These are phyloP conservation scores for Gossypium turneri DNA, from an alignment of 345 rosid species.

Conservation along the genomic window DNA sequence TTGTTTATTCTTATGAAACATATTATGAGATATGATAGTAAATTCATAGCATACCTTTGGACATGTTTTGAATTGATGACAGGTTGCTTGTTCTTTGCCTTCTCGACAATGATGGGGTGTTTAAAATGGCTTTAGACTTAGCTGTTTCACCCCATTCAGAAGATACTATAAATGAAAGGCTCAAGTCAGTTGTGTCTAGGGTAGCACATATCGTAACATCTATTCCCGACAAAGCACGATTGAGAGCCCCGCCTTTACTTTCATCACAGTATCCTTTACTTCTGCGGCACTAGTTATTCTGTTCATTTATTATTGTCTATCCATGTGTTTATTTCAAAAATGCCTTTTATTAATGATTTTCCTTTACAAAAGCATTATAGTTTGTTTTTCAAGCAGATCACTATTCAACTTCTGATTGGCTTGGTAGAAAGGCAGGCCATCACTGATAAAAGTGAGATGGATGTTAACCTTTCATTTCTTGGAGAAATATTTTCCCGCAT, in stretches of 20 bases:
- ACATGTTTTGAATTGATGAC: slow-evolving; percentile 25
- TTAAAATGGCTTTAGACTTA: slow-evolving; percentile 56
- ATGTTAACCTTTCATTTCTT: slow-evolving; percentile 44
- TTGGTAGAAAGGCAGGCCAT: slow-evolving; percentile 36
- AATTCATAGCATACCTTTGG: slow-evolving; percentile 1
- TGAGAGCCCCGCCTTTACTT: slow-evolving; percentile 51
- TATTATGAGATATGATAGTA: background rate
- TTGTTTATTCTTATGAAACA: slow-evolving; percentile 1
- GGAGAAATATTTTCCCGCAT: slow-evolving; percentile 79
- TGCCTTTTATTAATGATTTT: slow-evolving; percentile 24
- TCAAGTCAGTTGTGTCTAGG: slow-evolving; percentile 44
- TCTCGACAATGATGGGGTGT: slow-evolving; percentile 74
- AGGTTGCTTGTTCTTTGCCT: slow-evolving; percentile 76
- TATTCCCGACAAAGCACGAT: slow-evolving; percentile 84
- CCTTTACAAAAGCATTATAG: slow-evolving; percentile 52
- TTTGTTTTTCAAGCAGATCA: slow-evolving; percentile 72
- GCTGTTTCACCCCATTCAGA: slow-evolving; percentile 24
- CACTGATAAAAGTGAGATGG: slow-evolving; percentile 23
- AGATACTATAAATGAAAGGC: slow-evolving; percentile 25
- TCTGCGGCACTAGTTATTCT: slow-evolving; percentile 7
- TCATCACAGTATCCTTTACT: slow-evolving; percentile 87
- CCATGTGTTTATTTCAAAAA: slow-evolving; percentile 9
- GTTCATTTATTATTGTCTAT: slow-evolving; percentile 1
- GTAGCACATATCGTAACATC: slow-evolving; percentile 75
- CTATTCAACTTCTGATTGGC: slow-evolving; percentile 55